Evolutionary conservation across 2,329 filamentous ascomycete species (phyloP).

Genomic region (Sporothrix schenckii): DNA sequence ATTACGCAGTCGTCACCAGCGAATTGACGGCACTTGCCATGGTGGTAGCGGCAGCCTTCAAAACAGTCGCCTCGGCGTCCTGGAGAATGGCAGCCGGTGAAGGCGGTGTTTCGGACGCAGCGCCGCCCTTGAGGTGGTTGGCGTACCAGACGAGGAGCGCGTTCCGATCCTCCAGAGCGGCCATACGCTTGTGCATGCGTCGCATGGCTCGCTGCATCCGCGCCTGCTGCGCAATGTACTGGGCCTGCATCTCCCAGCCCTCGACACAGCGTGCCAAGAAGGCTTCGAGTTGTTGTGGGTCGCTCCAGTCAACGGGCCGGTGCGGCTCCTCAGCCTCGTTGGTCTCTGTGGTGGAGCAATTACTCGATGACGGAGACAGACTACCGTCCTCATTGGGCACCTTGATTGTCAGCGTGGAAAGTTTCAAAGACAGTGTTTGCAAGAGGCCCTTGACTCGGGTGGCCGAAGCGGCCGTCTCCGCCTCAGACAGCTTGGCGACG

Average conservation of each 20-base stretch:
- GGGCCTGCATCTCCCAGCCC: constrained; percentile 24
- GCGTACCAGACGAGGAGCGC: constrained; percentile 28
- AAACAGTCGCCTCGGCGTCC: background rate
- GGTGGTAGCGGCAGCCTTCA: constrained; percentile 3
- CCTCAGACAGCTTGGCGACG: constrained; percentile 10
- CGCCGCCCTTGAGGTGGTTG: constrained; percentile 14
- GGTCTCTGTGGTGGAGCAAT: background rate
- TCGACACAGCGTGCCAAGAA: constrained; percentile 26
- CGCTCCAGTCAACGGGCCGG: constrained; percentile 6
- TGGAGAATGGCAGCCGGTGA: background rate
- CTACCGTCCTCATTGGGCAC: background rate
- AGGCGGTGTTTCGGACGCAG: background rate
- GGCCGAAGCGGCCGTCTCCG: background rate
- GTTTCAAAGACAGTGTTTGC: background rate
- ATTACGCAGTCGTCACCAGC: background rate
- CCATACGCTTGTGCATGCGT: constrained; percentile 17
- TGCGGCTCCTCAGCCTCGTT: background rate
- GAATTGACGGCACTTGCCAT: constrained; percentile 12
- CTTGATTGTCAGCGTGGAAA: background rate
- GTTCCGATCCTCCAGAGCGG: constrained; percentile 24
- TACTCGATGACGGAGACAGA: background rate
- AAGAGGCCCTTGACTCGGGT: background rate
- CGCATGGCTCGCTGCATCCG: constrained; percentile 5
- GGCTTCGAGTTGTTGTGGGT: constrained; percentile 17
- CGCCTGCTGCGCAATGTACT: background rate